These are phyloP conservation scores for Fraxinus angustifolia DNA, from an alignment of 305 asterid genomes.

Conservation along the genomic window DNA sequence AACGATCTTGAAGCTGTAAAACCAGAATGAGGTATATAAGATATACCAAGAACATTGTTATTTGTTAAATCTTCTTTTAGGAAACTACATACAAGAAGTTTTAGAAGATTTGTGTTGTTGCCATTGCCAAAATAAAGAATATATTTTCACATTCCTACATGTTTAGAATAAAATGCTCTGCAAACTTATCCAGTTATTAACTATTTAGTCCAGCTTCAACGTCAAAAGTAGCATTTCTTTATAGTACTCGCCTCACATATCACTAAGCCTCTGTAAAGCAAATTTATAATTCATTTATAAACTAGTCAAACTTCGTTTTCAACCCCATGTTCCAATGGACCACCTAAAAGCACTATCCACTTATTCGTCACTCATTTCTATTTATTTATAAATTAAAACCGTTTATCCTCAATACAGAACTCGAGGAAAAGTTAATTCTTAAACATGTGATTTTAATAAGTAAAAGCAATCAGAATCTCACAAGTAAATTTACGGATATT, in stretches of 20 bases:
- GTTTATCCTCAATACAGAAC: not conserved
- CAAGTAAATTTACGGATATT: not conserved
- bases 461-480: not conserved
- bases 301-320: not conserved
- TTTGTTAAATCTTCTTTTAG: not conserved
- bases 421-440: not conserved
- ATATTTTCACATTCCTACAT: not conserved
- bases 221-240: not conserved
- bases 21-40: not conserved
- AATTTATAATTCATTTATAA: not conserved
- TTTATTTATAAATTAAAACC: not conserved
- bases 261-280: not conserved
- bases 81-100: not conserved
- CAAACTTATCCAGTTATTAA: not conserved
- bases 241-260: not conserved
- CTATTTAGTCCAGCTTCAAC: not conserved
- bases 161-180: not conserved
- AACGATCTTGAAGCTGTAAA: constrained; percentile 82
- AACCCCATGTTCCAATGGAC: not conserved
- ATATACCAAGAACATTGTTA: not conserved
- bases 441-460: not conserved
- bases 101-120: not conserved
- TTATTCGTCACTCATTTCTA: not conserved
- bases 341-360: not conserved
- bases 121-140: not conserved